Base-by-base conservation (phyloP, 2,329 filamentous ascomycete genomes). In the Trichoderma koningii region DNA sequence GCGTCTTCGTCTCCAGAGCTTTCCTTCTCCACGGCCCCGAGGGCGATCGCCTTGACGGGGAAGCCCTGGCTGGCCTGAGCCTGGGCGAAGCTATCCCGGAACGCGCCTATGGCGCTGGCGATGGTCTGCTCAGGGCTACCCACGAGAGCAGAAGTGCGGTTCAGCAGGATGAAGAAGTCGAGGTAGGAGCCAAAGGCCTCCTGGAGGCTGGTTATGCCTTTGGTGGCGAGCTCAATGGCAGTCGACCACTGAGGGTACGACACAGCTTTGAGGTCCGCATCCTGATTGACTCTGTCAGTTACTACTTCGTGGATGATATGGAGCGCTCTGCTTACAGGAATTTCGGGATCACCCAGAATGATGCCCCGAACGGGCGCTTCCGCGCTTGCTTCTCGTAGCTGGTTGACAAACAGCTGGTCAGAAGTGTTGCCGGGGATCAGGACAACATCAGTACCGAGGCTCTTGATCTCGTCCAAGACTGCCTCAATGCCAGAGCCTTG, bases 101-200 rank as follows among this genome's bases (percentile, higher is more conserved):
- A 52, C 26, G 64, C 45, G 44, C 53, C 44, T 12, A 56, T 48
- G n/a, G 59, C 64, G 21, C 19, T 26, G 7, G 52, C 47, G 19
- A 63, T 45, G 41, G 44, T 41, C 38, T 51, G 61, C 4, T 57
- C 45, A 51, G 50, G 38, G 30, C 42, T 5, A 4, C 64, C 64
- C 30, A 65, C 56, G 7, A 65, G 23, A 2, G 56, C 44, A 14
- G 56, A 47, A 26, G 60, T 63, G 41, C 52, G 50, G 15, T 50
- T 50, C 14, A 66, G 26, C 3, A 64, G 17, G 23, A 66, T 53
- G 60, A 64, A 66, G 53, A 66, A 66, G 28, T 66, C 64, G 19
- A 66, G 53, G 38, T 30, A n/a, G 2, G 51, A 19, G n/a, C 61
- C 53, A 23, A 64, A 50, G n/a, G 51, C 19, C 5, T 65, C 44